These are phyloP conservation scores for Colletotrichum liriopes DNA, from an alignment of 2,329 filamentous ascomycete genomes.

Conservation along the genomic window DNA sequence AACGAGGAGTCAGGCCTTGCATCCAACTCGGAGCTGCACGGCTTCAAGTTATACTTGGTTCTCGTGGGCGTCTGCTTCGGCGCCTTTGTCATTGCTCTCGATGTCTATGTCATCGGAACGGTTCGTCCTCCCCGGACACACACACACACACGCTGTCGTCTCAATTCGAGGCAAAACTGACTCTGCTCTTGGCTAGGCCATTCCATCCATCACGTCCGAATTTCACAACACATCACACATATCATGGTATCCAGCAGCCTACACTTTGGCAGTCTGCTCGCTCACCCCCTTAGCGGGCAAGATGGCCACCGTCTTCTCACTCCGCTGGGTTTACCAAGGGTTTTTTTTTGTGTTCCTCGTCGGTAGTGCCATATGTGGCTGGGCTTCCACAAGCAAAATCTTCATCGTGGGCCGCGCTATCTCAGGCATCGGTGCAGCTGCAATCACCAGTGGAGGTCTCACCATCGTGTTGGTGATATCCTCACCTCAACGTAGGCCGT, in stretches of 20 bases:
- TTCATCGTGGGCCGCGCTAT: constrained; percentile 6
- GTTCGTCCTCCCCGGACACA: background rate
- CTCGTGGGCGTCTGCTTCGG: constrained; percentile 6
- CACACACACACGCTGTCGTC: background rate
- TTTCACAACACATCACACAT: constrained; percentile 10
- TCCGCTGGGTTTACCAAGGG: constrained; percentile 4
- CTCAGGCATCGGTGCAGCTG: constrained; percentile 1
- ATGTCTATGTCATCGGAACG: constrained; percentile 10
- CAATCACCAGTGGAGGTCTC: constrained; percentile 6
- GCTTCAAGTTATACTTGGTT: constrained; percentile 8
- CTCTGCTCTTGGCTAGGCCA: constrained; percentile 5
- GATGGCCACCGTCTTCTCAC: constrained; percentile 8
- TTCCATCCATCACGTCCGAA: constrained; percentile 8
- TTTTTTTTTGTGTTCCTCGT: constrained; percentile 4
- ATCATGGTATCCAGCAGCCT: constrained; percentile 8
- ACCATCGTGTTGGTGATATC: constrained; percentile 4
- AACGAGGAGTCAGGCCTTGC: background rate
- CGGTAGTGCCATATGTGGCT: constrained; percentile 9
- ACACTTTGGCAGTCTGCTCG: constrained; percentile 7
- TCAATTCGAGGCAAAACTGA: background rate
- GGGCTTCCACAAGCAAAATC: constrained; percentile 6
- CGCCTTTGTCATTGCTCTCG: constrained; percentile 15
- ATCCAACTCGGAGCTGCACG: background rate
- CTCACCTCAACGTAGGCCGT: background rate
- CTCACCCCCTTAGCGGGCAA: constrained; percentile 13